Base-by-base conservation (phyloP, 2,329 filamentous ascomycete genomes). In the Alternaria metachromatica region DNA sequence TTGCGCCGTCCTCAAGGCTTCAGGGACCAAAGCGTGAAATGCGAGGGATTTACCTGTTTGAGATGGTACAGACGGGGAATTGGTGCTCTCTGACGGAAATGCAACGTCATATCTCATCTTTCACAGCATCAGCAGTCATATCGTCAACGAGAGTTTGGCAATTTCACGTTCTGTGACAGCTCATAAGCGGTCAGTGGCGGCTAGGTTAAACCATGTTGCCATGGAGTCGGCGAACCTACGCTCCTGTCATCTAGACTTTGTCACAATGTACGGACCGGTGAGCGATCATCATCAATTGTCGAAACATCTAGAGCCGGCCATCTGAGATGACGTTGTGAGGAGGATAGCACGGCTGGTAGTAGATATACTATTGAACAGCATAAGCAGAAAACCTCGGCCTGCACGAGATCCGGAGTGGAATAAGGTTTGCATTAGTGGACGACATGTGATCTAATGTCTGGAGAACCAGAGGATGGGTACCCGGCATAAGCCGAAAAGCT, bases 371-470 rank as follows among this genome's bases (percentile, higher is more conserved):
- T 41, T 41, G 37, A 41, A 37, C 55, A 60, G 58, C 43, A 28
- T 43, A 23, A 41, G 44, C 9, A 49, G 18, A 46, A 12, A 60
- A 33, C 9, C 41, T 46, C 55, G 55, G 60, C 30, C 44, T 41
- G 46, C 12, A 41, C 23, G 41, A 53, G 41, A 45, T 25, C 48
- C 48, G 55, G 41, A 41, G 45, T 48, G 28, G 44, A 13, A 37
- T 54, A 62, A 58, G 48, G 48, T 62, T 62, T 62, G 48, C 55
- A 18, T 50, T 62, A 62, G 60, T 37, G 23, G 21, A 53, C 7
- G 46, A 21, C 48, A 53, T 59, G 37, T 44, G 41, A 43, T 26
- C 41, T 30, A 46, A 25, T 12, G 37, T 28, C 59, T 51, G 37
- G 20, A 44, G 18, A 58, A 46, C 23, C 51, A 53, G 37, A 53